Conservation (phyloP, 108 stramenopile species). For the Pseudonitzschia multiseries region DNA sequence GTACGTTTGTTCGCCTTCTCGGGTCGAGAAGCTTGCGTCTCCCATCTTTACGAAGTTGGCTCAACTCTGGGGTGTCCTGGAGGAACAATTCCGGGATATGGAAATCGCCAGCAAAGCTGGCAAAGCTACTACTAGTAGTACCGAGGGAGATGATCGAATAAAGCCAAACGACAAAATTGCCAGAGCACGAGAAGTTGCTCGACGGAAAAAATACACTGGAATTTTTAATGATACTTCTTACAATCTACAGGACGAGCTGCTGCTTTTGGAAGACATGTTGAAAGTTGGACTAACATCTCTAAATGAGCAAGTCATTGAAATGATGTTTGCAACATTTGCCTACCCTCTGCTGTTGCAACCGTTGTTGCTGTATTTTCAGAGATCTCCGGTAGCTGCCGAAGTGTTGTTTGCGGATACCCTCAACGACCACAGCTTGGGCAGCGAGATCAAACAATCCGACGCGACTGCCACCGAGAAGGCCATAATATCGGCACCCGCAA, state of each 20-base stretch:
- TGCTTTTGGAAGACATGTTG: slow-evolving; percentile 80
- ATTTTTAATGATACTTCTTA: slow-evolving; percentile 57
- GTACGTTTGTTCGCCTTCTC: slow-evolving; percentile 71
- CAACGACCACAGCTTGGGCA: slow-evolving; percentile 22
- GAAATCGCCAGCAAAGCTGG: slow-evolving; percentile 24
- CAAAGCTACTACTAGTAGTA: not conserved
- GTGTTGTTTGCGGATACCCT: slow-evolving; percentile 41
- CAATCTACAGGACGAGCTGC: slow-evolving; percentile 79
- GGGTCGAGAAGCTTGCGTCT: slow-evolving; percentile 71
- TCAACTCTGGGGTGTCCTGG: slow-evolving; percentile 71
- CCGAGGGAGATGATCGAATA: not conserved
- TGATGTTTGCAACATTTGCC: slow-evolving; percentile 88
- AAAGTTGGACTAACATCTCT: slow-evolving; percentile 80
- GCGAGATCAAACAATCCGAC: slow-evolving; percentile 21
- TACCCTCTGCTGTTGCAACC: slow-evolving; percentile 86
- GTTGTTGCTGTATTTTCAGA: slow-evolving; percentile 65
- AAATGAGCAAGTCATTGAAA: slow-evolving; percentile 87
- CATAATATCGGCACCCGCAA: slow-evolving; percentile 66
- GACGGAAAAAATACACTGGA: slow-evolving; percentile 33
- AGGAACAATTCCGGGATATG: slow-evolving; percentile 70
- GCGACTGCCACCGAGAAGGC: slow-evolving; percentile 34
- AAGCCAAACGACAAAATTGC: slow-evolving; percentile 33
- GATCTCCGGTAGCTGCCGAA: slow-evolving; percentile 31
- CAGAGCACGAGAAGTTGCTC: slow-evolving; percentile 35
- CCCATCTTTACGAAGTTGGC: slow-evolving; percentile 76